phyloP scores from a whole-genome alignment of 2,329 filamentous ascomycete species.

The Talaromyces sp. region DNA sequence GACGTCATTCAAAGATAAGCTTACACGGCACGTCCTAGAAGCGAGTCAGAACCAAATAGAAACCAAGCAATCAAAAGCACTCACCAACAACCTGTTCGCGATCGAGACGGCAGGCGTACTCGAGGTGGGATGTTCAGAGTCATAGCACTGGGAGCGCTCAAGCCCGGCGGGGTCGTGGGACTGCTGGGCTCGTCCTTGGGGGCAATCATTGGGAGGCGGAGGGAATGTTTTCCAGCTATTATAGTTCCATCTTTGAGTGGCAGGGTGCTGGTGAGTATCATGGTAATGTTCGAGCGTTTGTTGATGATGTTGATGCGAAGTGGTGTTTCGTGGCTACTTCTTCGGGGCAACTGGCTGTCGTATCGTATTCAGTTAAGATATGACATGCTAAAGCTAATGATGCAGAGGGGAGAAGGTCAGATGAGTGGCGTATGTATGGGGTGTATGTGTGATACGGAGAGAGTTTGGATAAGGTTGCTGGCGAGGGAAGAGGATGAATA shows the following conservation, averaged over 20 bases:
- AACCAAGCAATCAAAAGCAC: conserved; percentile 20
- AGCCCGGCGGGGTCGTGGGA: conserved; percentile 32
- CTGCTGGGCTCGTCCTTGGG: conserved; percentile 39
- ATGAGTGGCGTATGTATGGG: neutral
- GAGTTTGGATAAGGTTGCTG: neutral
- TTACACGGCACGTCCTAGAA: conserved; percentile 43
- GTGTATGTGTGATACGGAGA: neutral
- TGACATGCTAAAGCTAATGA: neutral
- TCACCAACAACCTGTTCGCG: conserved; percentile 53
- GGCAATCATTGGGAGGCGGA: conserved; percentile 44
- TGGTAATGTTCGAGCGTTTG: conserved; percentile 19
- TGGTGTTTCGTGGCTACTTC: neutral
- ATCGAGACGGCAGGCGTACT: conserved; percentile 51
- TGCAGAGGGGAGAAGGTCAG: neutral
- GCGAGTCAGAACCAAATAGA: conserved; percentile 16
- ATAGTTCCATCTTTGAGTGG: conserved; percentile 38
- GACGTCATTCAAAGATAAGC: conserved; percentile 17
- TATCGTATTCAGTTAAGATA: neutral
- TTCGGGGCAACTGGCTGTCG: neutral
- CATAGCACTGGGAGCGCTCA: conserved; percentile 26
- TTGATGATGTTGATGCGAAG: neutral
- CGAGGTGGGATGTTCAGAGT: conserved; percentile 37
- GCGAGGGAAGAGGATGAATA: neutral
- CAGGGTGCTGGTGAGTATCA: conserved; percentile 34
- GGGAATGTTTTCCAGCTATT: conserved; percentile 35